These are phyloP conservation scores for Pseudovirgaria hyperparasitica DNA, from an alignment of 2,329 filamentous ascomycete genomes.

Conservation along the genomic window DNA sequence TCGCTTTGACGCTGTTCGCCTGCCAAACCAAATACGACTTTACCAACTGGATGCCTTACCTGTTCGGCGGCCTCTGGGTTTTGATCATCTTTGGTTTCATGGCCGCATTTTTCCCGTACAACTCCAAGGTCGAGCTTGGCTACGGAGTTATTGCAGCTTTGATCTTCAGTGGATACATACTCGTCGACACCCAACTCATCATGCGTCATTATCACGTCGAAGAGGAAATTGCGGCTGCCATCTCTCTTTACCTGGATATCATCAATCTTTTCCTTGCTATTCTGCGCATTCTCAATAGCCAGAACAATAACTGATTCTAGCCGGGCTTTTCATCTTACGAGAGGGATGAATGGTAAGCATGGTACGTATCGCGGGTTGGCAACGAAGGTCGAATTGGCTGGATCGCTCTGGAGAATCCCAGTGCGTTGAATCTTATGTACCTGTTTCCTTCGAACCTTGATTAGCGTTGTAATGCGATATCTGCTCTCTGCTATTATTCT, in stretches of 20 bases:
- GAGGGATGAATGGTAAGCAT: no score
- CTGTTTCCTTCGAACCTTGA: no score
- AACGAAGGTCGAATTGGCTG: no score
- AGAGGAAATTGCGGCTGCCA: conserved; percentile 91
- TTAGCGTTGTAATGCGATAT: no score
- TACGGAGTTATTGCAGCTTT: conserved; percentile 74
- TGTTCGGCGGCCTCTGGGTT: conserved; percentile 83
- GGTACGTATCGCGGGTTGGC: no score
- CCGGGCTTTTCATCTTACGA: no score
- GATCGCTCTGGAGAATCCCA: no score
- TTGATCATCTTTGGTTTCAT: conserved; percentile 90
- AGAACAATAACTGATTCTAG: conserved; percentile 94
- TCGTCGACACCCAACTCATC: conserved; percentile 92
- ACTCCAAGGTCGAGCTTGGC: conserved; percentile 67
- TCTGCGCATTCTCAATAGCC: conserved; percentile 88
- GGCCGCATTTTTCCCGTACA: conserved; percentile 75
- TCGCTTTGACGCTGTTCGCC: conserved; percentile 63
- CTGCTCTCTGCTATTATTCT: no score
- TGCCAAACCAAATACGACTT: conserved; percentile 99
- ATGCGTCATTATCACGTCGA: conserved; percentile 95
- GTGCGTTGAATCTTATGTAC: no score
- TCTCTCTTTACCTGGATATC: conserved; percentile 89
- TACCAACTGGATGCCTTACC: conserved; percentile 90
- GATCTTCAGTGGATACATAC: conserved; percentile 87
- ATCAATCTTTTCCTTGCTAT: conserved; percentile 97